Conservation (phyloP, 163 green algal genomes). For the Scenedesmus sp. region DNA sequence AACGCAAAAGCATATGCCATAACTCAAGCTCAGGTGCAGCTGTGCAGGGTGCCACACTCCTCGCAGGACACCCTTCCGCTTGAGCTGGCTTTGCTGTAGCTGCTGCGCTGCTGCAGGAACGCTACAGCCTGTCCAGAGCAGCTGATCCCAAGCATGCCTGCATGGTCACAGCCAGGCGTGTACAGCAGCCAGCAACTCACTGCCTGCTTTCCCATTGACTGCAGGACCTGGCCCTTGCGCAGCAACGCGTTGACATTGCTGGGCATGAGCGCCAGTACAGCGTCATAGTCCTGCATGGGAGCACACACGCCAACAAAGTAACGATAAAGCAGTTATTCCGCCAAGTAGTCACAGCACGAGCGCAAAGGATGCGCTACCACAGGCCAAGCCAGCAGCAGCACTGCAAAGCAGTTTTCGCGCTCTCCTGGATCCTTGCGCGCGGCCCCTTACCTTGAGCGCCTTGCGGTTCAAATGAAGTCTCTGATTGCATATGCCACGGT, state of each 20-base stretch:
- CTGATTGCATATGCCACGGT: conserved; percentile 77
- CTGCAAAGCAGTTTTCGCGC: conserved; percentile 8
- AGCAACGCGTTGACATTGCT: conserved; percentile 60
- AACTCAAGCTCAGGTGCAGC: no score
- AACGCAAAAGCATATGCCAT: no score
- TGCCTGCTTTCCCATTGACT: conserved; percentile 56
- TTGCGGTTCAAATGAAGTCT: conserved; percentile 78
- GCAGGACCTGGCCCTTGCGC: conserved; percentile 73
- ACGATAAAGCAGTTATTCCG: not conserved
- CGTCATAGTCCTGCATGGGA: conserved; percentile 75
- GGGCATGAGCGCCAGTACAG: conserved; percentile 50
- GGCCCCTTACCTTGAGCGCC: conserved; percentile 76
- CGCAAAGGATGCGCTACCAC: not conserved
- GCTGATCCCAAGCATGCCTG: no score
- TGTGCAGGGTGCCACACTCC: no score
- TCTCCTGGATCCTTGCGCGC: not conserved
- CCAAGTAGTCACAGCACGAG: not conserved
- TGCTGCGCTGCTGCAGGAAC: no score
- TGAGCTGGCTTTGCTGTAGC: no score
- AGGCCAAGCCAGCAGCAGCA: not conserved
- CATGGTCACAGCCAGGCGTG: no score
- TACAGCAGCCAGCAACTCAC: not conserved
- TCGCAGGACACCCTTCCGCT: no score
- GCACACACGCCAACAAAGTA: not conserved
- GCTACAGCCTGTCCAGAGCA: no score